Conservation (phyloP, 768 basidiomycete genomes). For the Amanita brunnescens region DNA sequence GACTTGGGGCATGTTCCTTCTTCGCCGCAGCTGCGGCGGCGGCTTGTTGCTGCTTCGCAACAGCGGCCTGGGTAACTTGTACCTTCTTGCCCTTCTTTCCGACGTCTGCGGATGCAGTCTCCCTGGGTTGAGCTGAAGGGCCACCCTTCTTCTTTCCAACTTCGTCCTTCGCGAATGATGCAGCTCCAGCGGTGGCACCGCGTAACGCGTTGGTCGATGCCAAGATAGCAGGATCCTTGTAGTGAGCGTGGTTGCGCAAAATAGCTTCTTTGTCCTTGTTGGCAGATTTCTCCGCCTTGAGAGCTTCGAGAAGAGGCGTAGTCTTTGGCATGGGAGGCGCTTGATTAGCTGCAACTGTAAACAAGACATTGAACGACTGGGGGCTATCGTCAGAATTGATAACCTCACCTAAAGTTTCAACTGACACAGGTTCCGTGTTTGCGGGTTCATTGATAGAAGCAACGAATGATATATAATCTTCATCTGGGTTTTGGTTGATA, state of each 20-base stretch:
- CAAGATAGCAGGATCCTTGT: constrained; percentile 39
- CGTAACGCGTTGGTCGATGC: constrained; percentile 11
- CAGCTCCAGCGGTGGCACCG: constrained; percentile 10
- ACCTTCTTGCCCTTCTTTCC: constrained; percentile 5
- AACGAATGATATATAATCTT: constrained; percentile 77
- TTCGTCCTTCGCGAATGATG: constrained; percentile 8
- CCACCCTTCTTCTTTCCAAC: constrained; percentile 21
- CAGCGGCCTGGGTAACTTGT: background rate
- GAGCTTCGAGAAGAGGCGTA: constrained; percentile 88
- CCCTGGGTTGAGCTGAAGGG: constrained; percentile 4
- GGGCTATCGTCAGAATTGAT: background rate
- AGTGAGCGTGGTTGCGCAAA: constrained; percentile 63
- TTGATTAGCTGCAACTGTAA: constrained; percentile 56
- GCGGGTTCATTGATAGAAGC: constrained; percentile 53
- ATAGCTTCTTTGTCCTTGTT: constrained; percentile 69
- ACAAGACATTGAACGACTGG: constrained; percentile 1
- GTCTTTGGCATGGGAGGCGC: constrained; percentile 60
- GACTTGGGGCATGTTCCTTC: background rate
- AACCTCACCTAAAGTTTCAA: constrained; percentile 54
- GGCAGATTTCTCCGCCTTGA: constrained; percentile 74
- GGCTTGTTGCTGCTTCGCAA: constrained; percentile 5
- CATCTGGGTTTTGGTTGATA: constrained; percentile 38
- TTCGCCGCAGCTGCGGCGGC: background rate
- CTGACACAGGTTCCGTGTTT: constrained; percentile 44
- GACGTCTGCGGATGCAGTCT: background rate